Conservation (phyloP, 2,329 filamentous ascomycete genomes). For the Harringtonia lauricola region DNA sequence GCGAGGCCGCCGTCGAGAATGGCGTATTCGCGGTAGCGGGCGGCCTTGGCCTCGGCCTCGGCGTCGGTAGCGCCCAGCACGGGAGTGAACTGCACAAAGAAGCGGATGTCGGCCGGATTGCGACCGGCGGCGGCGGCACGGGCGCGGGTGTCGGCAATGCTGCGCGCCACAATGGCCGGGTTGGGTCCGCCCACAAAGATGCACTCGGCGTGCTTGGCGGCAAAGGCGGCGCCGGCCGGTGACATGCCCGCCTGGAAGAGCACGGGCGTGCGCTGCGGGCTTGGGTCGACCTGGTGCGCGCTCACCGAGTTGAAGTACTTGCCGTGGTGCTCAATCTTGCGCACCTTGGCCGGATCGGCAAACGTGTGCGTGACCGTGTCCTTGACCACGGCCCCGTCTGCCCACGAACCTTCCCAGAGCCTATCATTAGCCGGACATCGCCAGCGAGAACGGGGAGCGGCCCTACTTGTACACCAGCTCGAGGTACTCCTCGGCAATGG, state of each 20-base stretch:
- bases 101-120: conserved; percentile 10
- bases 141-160: conserved; percentile 6
- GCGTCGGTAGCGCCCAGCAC: conserved; percentile 12
- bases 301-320: conserved; percentile 2
- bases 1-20: conserved; percentile 14
- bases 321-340: conserved; percentile 4
- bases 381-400: conserved; percentile 8
- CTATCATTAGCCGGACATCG: not conserved
- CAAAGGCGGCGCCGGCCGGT: conserved; percentile 12
- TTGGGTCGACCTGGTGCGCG: conserved; percentile 1
- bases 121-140: conserved; percentile 9
- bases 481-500: conserved; percentile 14
- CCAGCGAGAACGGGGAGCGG: not conserved
- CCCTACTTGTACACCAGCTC: conserved; percentile 10
- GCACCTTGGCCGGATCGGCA: not conserved
- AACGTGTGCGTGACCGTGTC: not conserved
- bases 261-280: conserved; percentile 11
- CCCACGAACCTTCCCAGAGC: conserved; percentile 11
- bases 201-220: conserved; percentile 12
- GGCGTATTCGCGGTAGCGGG: conserved; percentile 7
- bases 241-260: conserved; percentile 15
- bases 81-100: conserved; percentile 10
- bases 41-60: conserved; percentile 11
- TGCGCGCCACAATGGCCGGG: conserved; percentile 4
- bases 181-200: conserved; percentile 12